Evolutionary conservation across 352 stramenopile genomes (phyloP).

Genomic region (Phytophthora pluvialis): DNA sequence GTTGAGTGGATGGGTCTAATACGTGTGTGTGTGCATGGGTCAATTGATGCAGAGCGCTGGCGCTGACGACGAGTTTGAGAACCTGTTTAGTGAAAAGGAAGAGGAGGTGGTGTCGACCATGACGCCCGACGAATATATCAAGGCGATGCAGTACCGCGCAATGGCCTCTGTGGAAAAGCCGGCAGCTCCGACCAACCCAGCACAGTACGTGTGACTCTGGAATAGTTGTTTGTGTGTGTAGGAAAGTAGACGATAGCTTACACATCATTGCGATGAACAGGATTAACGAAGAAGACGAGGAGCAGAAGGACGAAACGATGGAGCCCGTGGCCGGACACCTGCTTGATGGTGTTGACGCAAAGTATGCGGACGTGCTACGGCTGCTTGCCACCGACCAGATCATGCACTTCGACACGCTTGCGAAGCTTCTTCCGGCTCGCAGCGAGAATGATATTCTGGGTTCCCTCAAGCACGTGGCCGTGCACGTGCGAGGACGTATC

Average conservation of each 20-base stretch:
- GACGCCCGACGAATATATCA: conserved; percentile 74
- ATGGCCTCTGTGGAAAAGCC: conserved; percentile 37
- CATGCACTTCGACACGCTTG: conserved; percentile 59
- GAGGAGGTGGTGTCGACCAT: conserved; percentile 75
- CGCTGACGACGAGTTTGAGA: conserved; percentile 80
- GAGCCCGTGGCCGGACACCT: conserved; percentile 32
- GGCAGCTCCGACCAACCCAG: conserved; percentile 24
- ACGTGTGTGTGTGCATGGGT: background rate
- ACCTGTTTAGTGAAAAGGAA: conserved; percentile 84
- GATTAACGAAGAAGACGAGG: conserved; percentile 39
- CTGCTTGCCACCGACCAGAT: conserved; percentile 40
- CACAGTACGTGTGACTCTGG: conserved; percentile 22
- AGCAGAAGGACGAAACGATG: conserved; percentile 54
- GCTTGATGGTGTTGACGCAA: conserved; percentile 37
- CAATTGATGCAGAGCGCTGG: conserved; percentile 33
- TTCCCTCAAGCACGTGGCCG: conserved; percentile 48
- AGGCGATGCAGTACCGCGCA: conserved; percentile 74
- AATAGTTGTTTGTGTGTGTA: background rate
- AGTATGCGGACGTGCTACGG: conserved; percentile 34
- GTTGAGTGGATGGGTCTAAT: background rate
- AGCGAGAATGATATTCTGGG: conserved; percentile 49
- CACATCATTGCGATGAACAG: conserved; percentile 18
- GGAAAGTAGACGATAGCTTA: background rate
- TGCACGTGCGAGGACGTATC: conserved; percentile 51
- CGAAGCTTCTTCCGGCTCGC: conserved; percentile 42